Evolutionary conservation across 768 basidiomycete genomes (phyloP).

Genomic region (Auricularia sp.): DNA sequence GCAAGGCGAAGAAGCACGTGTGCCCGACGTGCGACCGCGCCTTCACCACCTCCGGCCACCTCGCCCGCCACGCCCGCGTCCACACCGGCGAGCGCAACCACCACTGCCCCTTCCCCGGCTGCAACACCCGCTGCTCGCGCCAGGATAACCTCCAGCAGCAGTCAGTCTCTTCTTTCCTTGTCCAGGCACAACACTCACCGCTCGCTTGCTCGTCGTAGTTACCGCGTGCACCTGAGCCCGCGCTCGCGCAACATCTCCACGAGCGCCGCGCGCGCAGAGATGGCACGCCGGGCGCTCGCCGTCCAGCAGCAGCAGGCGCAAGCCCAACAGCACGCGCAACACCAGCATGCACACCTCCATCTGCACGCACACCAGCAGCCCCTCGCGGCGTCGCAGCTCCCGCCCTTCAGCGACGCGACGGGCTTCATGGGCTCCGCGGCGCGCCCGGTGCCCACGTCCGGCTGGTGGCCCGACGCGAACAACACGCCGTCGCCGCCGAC

Average conservation of each 20-base stretch:
- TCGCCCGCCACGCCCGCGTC: slow-evolving; percentile 75
- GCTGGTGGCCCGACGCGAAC: slow-evolving; percentile 1
- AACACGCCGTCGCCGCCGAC: background rate
- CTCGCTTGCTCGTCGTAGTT: slow-evolving; percentile 38
- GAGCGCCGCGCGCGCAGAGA: slow-evolving; percentile 45
- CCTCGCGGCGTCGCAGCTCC: slow-evolving; percentile 6
- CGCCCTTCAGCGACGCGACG: slow-evolving; percentile 21
- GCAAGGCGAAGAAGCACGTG: too few relatives aligned
- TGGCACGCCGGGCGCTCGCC: slow-evolving; percentile 30
- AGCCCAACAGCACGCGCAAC: too few relatives aligned
- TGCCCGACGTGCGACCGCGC: slow-evolving; percentile 10
- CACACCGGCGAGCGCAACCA: slow-evolving; percentile 91
- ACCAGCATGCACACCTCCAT: too few relatives aligned
- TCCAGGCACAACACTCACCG: too few relatives aligned
- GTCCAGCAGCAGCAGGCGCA: background rate
- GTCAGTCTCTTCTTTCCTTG: slow-evolving; percentile 24
- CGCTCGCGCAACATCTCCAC: slow-evolving; percentile 59
- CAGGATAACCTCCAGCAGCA: slow-evolving; percentile 79
- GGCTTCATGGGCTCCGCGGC: background rate
- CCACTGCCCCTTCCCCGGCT: slow-evolving; percentile 88
- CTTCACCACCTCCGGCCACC: slow-evolving; percentile 84
- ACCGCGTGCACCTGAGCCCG: slow-evolving; percentile 73
- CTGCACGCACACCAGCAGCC: background rate
- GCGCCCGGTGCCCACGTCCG: background rate
- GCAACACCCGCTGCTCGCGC: slow-evolving; percentile 80